Conservation (phyloP, 1,284 basidiomycete genomes). For the Pterulicium gracile region DNA sequence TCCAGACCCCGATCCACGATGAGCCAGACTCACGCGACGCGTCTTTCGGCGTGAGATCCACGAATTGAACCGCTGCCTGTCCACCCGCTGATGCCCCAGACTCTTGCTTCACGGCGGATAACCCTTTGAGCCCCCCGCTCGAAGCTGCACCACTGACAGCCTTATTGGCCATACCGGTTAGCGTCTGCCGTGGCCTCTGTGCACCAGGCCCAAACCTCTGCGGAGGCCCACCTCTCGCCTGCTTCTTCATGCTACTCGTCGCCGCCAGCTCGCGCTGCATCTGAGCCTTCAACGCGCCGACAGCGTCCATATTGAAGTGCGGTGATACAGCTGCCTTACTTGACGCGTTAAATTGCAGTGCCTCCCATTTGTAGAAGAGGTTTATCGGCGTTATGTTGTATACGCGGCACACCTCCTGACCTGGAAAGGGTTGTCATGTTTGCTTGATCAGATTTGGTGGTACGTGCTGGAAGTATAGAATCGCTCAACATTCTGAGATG, state of each 20-base stretch:
- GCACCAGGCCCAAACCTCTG: no score
- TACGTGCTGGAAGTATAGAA: neutral
- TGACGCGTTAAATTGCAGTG: conserved; percentile 31
- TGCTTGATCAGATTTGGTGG: neutral
- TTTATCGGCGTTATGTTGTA: conserved; percentile 45
- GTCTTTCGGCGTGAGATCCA: no score
- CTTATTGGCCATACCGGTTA: no score
- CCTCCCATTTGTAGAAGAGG: conserved; percentile 69
- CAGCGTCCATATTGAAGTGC: conserved; percentile 37
- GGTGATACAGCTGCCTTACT: conserved; percentile 22
- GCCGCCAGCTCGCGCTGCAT: conserved; percentile 41
- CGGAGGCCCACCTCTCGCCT: conserved; percentile 14
- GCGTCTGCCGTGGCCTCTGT: no score
- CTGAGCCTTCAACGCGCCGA: conserved; percentile 39
- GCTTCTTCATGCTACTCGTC: conserved; percentile 27
- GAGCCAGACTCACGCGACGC: no score
- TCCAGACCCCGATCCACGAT: no score
- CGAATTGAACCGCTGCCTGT: no score
- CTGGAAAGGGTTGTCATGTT: conserved; percentile 24
- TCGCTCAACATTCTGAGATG: neutral
- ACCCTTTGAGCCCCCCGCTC: no score
- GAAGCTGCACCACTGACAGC: no score
- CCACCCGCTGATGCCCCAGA: no score
- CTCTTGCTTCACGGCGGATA: no score
- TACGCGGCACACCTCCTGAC: conserved; percentile 51